A percentile compares a stretch with the other conserved stretches of the same genome.
Conservation (phyloP, 306 rosid species). For the Prunus mume region DNA sequence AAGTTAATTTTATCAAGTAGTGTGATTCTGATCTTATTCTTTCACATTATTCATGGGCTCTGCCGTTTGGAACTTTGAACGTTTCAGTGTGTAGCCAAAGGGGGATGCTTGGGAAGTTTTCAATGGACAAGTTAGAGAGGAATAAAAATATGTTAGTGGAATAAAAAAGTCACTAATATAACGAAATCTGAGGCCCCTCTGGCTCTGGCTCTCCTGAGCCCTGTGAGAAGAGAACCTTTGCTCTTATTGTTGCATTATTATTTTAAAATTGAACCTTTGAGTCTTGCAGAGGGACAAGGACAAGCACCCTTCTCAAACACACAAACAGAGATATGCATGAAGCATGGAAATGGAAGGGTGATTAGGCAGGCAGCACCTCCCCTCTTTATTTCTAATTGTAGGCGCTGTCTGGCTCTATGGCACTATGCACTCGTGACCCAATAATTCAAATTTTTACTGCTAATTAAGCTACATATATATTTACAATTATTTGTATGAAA, state of each 20-base stretch:
- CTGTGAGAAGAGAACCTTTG: not conserved
- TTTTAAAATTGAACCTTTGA: no score
- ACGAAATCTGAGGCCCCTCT: not conserved
- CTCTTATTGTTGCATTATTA: not conserved
- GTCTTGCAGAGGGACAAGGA: not conserved
- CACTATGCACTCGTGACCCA: not conserved
- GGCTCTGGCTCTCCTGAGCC: not conserved
- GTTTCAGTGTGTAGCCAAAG: not conserved
- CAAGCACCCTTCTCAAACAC: not conserved
- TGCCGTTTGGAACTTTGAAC: not conserved
- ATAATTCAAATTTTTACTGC: not conserved
- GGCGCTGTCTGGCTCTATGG: not conserved
- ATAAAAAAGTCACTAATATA: no score
- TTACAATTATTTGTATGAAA: no score
- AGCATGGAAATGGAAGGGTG: constrained; percentile 2
- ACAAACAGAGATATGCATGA: not conserved
- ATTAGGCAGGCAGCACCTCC: not conserved
- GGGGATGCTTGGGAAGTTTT: not conserved
- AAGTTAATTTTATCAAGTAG: not conserved
- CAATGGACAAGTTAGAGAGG: not conserved
- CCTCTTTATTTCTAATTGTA: not conserved
- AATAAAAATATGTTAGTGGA: not conserved
- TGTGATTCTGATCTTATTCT: not conserved
- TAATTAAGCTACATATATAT: no score
- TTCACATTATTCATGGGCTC: not conserved